Evolutionary conservation across 78 protist genomes (phyloP).

Genomic region (Thecamonas trahens): DNA sequence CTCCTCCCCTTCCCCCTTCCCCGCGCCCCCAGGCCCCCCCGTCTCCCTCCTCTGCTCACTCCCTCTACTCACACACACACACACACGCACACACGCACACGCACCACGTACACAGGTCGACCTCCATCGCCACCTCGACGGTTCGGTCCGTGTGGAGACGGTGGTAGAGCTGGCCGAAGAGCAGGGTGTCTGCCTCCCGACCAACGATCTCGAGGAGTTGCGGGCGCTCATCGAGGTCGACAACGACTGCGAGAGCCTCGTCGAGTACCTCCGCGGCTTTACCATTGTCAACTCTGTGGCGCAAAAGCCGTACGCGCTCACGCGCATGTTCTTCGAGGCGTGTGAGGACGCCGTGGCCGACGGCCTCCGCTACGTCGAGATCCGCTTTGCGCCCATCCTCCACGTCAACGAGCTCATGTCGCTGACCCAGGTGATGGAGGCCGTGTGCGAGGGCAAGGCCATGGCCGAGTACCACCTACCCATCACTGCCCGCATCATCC

Average conservation of each 20-base stretch:
- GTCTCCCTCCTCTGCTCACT: too few relatives aligned
- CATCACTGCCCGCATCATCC: conserved; percentile 56
- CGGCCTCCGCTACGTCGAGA: conserved; percentile 66
- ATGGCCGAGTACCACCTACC: conserved; percentile 28
- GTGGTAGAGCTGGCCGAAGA: conserved; percentile 45
- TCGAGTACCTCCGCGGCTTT: conserved; percentile 40
- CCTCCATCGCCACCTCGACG: conserved; percentile 68
- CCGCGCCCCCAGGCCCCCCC: too few relatives aligned
- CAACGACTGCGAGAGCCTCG: conserved; percentile 14
- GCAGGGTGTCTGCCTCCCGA: conserved; percentile 41
- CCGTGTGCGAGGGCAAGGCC: conserved; percentile 56
- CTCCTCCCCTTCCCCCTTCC: too few relatives aligned
- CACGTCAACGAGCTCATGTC: conserved; percentile 47
- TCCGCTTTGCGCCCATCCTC: conserved; percentile 73
- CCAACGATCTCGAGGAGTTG: conserved; percentile 38
- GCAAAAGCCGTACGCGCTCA: conserved; percentile 39
- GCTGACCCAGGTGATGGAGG: conserved; percentile 49
- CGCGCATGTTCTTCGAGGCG: conserved; percentile 54
- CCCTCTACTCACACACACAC: too few relatives aligned
- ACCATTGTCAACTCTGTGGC: conserved; percentile 15
- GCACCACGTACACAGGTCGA: too few relatives aligned
- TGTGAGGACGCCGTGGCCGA: conserved; percentile 57
- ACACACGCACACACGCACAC: too few relatives aligned
- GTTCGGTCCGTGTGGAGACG: conserved; percentile 19
- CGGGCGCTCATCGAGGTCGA: conserved; percentile 14